Base-by-base conservation (phyloP, 1,139 yeast genomes). In the Geotrichum macrosporum region DNA sequence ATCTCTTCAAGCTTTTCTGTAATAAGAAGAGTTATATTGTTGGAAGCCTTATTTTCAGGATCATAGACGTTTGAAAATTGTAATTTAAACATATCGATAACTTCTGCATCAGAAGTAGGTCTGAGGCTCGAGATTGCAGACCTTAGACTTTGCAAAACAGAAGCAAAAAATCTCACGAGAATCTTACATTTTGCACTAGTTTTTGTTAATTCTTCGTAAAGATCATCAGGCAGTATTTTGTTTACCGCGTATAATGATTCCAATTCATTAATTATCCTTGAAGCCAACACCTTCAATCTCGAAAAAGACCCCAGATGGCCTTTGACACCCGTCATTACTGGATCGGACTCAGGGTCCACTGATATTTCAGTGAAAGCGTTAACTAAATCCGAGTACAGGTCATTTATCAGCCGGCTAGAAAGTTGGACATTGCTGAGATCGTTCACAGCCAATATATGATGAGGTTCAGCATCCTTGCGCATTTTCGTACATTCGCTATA, bases 401-500 rank as follows among this genome's bases (percentile, higher is more conserved):
- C 50, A 13, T 19, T 35, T 3, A 46, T 32, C 5, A 49, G 34
- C 15, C 44, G 19, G 29, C 44, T 39, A 3, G 48, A 20, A 9
- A 43, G 41, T 30, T 49, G 48, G 5, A 49, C 46, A n/a, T 35
- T 34, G 13, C 30, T 29, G n/a, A 49, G 34, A n/a, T 49, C 50
- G 30, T 46, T 49, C 3, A 49, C 33, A 6, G 44, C 44, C 21
- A 46, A 22, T 8, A 43, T 34, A 35, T 42, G 41, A 12, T 22
- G 34, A 3, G 52, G 46, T 30, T 46, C 46, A 16, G 36, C 37
- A n/a, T n/a, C n/a, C 18, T 26, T 29, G 19, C 34, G 34, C 12
- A n/a, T 30, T 19, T 32, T 35, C 9, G 44, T 22, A 30, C 47
- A 41, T 12, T 49, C 50, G 4, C 33, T 44, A 30, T 38, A 49